These are phyloP conservation scores for Glutinoglossum americanum DNA, from an alignment of 495 filamentous ascomycete genomes.

Conservation along the genomic window DNA sequence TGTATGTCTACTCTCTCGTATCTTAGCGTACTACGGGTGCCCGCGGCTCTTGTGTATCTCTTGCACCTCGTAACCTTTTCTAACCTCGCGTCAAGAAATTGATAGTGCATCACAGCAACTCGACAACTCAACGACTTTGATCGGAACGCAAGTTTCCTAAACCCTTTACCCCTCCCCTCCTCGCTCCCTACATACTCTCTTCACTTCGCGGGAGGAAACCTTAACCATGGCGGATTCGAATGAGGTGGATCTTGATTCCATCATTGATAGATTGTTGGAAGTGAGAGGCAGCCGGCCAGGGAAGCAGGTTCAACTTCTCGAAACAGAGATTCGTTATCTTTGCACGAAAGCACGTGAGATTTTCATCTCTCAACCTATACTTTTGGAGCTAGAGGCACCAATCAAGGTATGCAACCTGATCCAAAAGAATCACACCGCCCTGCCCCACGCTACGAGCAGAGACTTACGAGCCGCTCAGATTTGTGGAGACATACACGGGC, in stretches of 20 bases:
- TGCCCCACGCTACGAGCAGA: background rate
- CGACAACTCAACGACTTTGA: background rate
- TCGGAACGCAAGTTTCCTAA: background rate
- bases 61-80: background rate
- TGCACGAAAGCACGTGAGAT: constrained; percentile 99
- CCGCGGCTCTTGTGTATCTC: background rate
- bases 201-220: background rate
- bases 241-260: constrained; percentile 96
- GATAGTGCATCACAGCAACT: background rate
- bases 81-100: background rate
- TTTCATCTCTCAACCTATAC: constrained; percentile 97
- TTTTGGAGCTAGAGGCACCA: constrained; percentile 90
- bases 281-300: constrained; percentile 94
- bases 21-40: background rate
- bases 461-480: constrained; percentile 35
- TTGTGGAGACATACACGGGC: constrained; percentile 96
- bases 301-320: constrained; percentile 93
- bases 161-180: background rate
- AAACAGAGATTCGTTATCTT: constrained; percentile 90
- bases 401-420: constrained; percentile 57
- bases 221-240: constrained; percentile 73
- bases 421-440: background rate
- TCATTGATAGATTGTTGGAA: constrained; percentile 94
- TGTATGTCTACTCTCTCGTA: background rate
- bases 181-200: background rate